These are phyloP conservation scores for Exophiala mesophila DNA, from an alignment of 2,329 filamentous ascomycete species.

Conservation along the genomic window DNA sequence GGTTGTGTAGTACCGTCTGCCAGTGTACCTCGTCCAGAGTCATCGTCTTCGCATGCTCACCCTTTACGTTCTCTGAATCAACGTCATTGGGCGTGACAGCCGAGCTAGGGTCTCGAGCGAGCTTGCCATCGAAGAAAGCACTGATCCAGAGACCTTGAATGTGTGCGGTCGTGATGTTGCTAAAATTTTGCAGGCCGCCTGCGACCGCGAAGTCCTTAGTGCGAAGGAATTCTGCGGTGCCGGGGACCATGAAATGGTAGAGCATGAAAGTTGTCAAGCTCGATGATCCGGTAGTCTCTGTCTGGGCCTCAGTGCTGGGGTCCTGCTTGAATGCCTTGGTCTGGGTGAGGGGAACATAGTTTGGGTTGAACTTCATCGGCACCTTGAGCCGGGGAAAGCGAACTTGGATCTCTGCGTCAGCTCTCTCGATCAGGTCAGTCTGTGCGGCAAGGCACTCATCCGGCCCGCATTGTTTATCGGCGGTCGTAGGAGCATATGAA, in stretches of 20 bases:
- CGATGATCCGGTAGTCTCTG: too few species aligned
- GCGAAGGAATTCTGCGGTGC: constrained; percentile 1
- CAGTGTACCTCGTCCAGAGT: constrained; percentile 36
- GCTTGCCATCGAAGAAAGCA: constrained; percentile 56
- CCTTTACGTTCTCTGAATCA: too few species aligned
- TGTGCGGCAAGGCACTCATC: too few species aligned
- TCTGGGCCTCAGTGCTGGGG: too few species aligned
- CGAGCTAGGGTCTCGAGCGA: constrained; percentile 28
- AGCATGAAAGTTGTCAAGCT: too few species aligned
- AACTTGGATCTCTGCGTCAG: constrained; percentile 48
- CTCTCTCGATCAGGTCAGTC: constrained; percentile 39
- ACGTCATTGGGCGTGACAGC: constrained; percentile 23
- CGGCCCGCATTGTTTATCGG: constrained; percentile 13
- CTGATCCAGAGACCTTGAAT: constrained; percentile 57
- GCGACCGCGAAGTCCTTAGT: constrained; percentile 46
- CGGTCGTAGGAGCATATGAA: constrained; percentile 29
- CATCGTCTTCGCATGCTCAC: too few species aligned
- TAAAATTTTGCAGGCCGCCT: constrained; percentile 43
- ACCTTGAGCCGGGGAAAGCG: constrained; percentile 47
- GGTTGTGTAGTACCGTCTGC: constrained; percentile 59
- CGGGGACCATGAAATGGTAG: constrained; percentile 44
- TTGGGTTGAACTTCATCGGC: constrained; percentile 34
- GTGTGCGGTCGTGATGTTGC: constrained; percentile 39
- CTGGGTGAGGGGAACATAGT: constrained; percentile 2
- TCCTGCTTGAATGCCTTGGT: background rate